Evolutionary conservation across 192 early-diverging fungal genomes (phyloP), one percentile per base, ranked within the genome.

Genomic region (Pilaira anomala): DNA sequence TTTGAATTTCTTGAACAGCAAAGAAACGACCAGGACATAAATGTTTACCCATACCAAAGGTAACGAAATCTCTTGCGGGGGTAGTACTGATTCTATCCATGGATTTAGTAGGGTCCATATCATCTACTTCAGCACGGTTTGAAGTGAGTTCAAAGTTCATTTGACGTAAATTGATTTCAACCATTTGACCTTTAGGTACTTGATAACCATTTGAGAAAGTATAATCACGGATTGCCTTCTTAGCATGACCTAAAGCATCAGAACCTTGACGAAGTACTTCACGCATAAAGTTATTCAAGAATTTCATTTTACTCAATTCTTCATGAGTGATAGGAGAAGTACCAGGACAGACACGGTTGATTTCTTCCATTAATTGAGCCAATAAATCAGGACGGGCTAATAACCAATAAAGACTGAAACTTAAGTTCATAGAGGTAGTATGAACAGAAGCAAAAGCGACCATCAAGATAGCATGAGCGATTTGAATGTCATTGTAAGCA

Each of bases 11-110:
- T 3, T 65, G 63, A 12, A 65, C 30, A 16, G 69, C 69, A 52
- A 71, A 71, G 63, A 65, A 71, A n/a, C 69, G 55, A 4, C 67
- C 67, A 16, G 56, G 64, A 26, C 64, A 66, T 11, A 66, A 29
- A 26, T 66, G 64, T 41, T 66, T 66, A 12, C 64, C 64, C 6
- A 49, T 16, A 50, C 64, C 64, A 39, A 66, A 66, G 3, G 54
- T 33, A 40, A 66, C 16, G 11, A 57, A 57, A 12, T 66, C 64
- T 48, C 64, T 40, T 6, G 44, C 55, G 9, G 64, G 44, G 3
- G 54, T 55, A 14, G 64, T 49, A 21, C 30, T 19, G 13, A 41
- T 42, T 30, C 55, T 45, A 36, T 58, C 50, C 18, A 44, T 19
- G 4, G 36, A 45, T 19, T 33, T 66, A 44, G 46, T 42, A 19